A percentile compares a stretch with the other conserved stretches of the same genome.
Conservation (phyloP, 495 filamentous ascomycete species). For the Bacidia rubella region DNA sequence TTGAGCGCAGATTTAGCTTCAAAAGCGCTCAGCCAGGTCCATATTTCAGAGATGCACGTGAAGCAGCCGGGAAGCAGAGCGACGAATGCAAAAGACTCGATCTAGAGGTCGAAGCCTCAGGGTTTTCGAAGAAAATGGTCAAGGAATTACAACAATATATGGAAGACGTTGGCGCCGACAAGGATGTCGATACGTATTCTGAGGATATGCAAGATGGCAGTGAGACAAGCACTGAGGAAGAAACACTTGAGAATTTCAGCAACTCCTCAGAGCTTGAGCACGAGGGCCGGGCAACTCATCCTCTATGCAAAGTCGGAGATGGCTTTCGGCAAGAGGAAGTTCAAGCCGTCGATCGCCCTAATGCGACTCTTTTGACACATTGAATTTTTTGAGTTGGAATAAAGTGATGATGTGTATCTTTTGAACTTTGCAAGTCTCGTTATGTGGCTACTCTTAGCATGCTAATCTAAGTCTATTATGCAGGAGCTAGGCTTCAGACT, state of each 20-base stretch:
- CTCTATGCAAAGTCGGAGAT: no score
- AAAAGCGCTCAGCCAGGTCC: conserved; percentile 69
- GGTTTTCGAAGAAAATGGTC: conserved; percentile 90
- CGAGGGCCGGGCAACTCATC: no score
- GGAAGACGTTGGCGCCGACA: conserved; percentile 51
- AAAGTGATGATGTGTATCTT: no score
- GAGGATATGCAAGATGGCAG: conserved; percentile 24
- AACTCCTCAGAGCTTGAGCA: no score
- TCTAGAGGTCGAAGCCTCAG: conserved; percentile 80
- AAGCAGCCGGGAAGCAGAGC: conserved; percentile 38
- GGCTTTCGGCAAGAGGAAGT: no score
- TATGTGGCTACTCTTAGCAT: background rate
- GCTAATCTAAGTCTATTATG: background rate
- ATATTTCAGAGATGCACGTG: conserved; percentile 69
- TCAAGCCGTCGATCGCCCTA: no score
- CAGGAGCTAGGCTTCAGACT: background rate
- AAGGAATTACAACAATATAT: conserved; percentile 87
- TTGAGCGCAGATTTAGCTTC: conserved; percentile 79
- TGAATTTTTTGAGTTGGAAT: no score
- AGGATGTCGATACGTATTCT: conserved; percentile 31
- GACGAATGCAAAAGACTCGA: conserved; percentile 60
- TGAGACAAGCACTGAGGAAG: conserved; percentile 27
- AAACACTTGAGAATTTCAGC: background rate
- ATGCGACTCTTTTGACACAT: no score
- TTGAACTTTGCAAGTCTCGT: background rate